Percentiles rank a stretch among this genome's conserved stretches.
Evolutionary conservation across 495 filamentous ascomycete genomes (phyloP).

Genomic region (Diplogelasinospora grovesii): DNA sequence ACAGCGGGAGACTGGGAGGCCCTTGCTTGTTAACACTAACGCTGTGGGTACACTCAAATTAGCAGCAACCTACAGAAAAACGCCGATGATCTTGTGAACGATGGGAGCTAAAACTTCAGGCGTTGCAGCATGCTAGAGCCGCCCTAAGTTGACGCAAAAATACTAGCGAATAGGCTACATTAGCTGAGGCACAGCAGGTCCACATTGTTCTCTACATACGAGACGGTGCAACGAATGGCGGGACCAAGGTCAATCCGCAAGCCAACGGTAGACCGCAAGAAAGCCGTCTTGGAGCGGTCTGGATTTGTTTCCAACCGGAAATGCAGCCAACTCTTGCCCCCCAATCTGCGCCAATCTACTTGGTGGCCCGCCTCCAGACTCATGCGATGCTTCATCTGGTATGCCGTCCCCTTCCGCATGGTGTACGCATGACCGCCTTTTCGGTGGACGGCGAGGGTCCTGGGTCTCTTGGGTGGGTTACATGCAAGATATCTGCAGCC

Average conservation of each 20-base stretch:
- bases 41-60: too few species aligned
- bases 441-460: constrained; percentile 17
- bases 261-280: constrained; percentile 2
- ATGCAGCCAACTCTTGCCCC: not conserved
- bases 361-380: not conserved
- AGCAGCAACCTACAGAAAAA: too few species aligned
- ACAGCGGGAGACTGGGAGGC: not conserved
- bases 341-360: not conserved
- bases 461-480: constrained; percentile 1
- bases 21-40: not conserved
- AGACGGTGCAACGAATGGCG: too few species aligned
- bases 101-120: too few species aligned
- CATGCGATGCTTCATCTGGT: constrained; percentile 1
- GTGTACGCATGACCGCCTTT: constrained; percentile 17
- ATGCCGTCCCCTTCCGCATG: constrained; percentile 11
- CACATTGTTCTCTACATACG: not conserved
- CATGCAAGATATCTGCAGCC: constrained; percentile 10
- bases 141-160: not conserved
- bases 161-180: not conserved
- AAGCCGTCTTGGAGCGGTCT: constrained; percentile 5
- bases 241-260: too few species aligned
- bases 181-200: not conserved
- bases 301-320: not conserved
- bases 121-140: not conserved
- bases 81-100: too few species aligned